Evolutionary conservation across 2,329 filamentous ascomycete species (phyloP).

Genomic region (Fusarium sp.): DNA sequence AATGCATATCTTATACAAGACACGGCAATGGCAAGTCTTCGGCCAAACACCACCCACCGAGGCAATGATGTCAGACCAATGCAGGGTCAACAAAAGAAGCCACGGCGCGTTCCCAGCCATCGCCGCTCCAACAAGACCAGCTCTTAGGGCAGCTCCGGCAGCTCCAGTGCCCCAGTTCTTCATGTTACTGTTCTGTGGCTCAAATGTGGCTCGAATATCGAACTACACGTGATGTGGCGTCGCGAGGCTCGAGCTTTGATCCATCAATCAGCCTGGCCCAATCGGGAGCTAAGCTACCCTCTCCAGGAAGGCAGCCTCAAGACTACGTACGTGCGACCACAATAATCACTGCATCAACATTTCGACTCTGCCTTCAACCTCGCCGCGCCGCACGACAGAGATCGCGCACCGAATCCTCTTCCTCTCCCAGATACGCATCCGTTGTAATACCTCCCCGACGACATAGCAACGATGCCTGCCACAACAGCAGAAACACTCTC

Average conservation of each 20-base stretch:
- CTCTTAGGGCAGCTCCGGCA: background rate
- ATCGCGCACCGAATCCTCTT: slow-evolving; percentile 22
- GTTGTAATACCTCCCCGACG: slow-evolving; percentile 22
- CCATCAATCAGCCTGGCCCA: slow-evolving; percentile 36
- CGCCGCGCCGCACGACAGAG: slow-evolving; percentile 34
- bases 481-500: slow-evolving; percentile 97
- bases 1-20: background rate
- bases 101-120: slow-evolving; percentile 4
- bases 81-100: slow-evolving; percentile 4
- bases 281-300: slow-evolving; percentile 47
- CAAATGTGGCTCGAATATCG: slow-evolving; percentile 6
- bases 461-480: slow-evolving; percentile 79
- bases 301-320: slow-evolving; percentile 48
- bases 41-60: background rate
- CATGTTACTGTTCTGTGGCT: slow-evolving; percentile 27
- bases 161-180: background rate
- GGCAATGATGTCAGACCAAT: slow-evolving; percentile 27
- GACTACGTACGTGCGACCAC: slow-evolving; percentile 48
- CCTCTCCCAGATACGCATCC: slow-evolving; percentile 22
- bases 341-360: slow-evolving; percentile 38
- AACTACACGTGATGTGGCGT: slow-evolving; percentile 32
- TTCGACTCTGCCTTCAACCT: slow-evolving; percentile 26
- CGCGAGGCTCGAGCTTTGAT: slow-evolving; percentile 30
- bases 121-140: background rate
- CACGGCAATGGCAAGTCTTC: background rate